Base-by-base conservation (phyloP, 169 alveolate genomes). In the Fabrea salina region DNA sequence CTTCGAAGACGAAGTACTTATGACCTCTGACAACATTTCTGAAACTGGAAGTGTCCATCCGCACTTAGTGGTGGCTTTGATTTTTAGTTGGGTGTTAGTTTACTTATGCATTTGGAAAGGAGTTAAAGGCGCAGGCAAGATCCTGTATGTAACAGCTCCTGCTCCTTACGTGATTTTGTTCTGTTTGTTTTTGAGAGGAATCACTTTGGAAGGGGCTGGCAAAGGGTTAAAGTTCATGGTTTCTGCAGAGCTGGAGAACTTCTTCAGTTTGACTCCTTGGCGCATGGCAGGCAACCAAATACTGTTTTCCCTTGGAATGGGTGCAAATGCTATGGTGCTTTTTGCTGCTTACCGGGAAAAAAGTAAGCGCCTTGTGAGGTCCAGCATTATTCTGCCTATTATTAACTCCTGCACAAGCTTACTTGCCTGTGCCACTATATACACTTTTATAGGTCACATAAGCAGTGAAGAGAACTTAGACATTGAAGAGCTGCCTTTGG, bases 71-170 rank as follows among this genome's bases (percentile, higher is more conserved):
- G 25, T 54, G 6, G 53, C 75, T 19, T 40, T 54, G 27, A 16
- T 75, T 27, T 11, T 53, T 25, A 13, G 59, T 6, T 75, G 82
- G 82, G 27, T 57, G 5, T 25, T 75, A 4, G 82, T 75, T 22
- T 75, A 75, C 43, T 32, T 75, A 4, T 75, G 37, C 5, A 57
- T 75, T 11, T 54, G 37, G 5, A 75, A 58, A 57, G 82, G 82
- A 39, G 37, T 75, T 19, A 22, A 75, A 35, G 22, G 43, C 5
- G 40, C 82, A 11, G 75, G 76, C 16, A 75, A 75, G 27, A 22
- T 75, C n/a, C 75, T 75, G 7, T 54, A 51, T 6, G 54, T 75
- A 19, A 75, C 82, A 5, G 75, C 82, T 41, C 82, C 82, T 53
- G 59, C 57, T 32, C 82, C 82, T 32, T 75, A 54, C 54, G 16